phyloP scores from a whole-genome alignment of 331 rosid genomes.

The Malus hybrid region DNA sequence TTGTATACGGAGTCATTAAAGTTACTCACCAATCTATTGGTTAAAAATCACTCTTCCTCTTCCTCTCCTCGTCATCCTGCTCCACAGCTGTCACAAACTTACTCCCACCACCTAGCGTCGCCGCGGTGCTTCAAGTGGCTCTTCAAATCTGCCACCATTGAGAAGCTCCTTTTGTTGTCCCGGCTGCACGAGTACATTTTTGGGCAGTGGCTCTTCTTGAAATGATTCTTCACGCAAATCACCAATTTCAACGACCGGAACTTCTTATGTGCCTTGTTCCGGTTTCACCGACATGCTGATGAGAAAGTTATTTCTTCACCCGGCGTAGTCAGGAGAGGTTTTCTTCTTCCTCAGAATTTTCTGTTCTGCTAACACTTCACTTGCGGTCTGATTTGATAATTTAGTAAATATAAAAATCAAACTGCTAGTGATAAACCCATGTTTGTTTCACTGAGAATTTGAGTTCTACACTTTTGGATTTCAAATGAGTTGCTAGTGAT shows the following conservation, averaged over 20 bases:
- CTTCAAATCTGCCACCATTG: conserved; percentile 59
- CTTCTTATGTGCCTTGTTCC: conserved; percentile 43
- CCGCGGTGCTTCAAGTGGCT: conserved; percentile 61
- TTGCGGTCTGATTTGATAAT: too few relatives aligned
- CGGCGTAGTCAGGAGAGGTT: conserved; percentile 27
- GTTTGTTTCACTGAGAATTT: too few relatives aligned
- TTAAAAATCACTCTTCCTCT: not conserved
- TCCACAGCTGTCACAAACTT: conserved; percentile 6
- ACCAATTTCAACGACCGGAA: conserved; percentile 58
- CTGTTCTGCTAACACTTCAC: too few relatives aligned
- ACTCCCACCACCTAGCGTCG: conserved; percentile 42
- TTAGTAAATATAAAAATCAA: too few relatives aligned
- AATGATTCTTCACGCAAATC: conserved; percentile 60
- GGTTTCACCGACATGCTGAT: conserved; percentile 12
- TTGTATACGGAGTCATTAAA: too few relatives aligned
- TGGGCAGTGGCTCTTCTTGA: conserved; percentile 76
- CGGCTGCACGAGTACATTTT: conserved; percentile 52
- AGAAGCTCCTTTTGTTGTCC: conserved; percentile 51
- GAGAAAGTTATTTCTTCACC: conserved; percentile 16
- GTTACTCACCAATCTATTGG: not conserved
- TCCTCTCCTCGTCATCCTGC: conserved; percentile 6
- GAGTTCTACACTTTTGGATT: too few relatives aligned
- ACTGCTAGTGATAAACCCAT: too few relatives aligned
- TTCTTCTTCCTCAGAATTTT: too few relatives aligned
- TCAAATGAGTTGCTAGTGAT: too few relatives aligned